Percentiles rank a stretch among this genome's conserved stretches.
These are phyloP conservation scores for Nicotiana paniculata DNA, from an alignment of 257 asterid species.

Conservation along the genomic window DNA sequence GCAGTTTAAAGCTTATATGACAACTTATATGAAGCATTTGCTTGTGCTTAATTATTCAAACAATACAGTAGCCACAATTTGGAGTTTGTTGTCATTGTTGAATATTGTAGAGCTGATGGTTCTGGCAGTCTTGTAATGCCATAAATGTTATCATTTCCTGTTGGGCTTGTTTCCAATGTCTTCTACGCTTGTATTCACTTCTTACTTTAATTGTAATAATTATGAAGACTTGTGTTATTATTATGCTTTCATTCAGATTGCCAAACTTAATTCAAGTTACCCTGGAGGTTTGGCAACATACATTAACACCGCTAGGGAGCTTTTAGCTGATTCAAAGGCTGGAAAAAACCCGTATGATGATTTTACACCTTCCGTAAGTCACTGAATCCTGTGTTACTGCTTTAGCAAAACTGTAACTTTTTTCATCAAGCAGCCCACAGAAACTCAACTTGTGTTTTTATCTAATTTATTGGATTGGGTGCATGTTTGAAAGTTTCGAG, in stretches of 20 bases:
- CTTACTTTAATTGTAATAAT: background rate
- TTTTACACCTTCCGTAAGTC: constrained; percentile 89
- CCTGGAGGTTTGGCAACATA: constrained; percentile 84
- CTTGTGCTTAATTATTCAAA: background rate
- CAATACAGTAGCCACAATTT: background rate
- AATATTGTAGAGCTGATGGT: background rate
- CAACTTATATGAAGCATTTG: background rate
- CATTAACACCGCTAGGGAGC: constrained; percentile 78
- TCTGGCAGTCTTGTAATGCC: background rate
- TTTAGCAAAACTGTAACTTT: background rate
- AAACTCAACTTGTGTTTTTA: background rate
- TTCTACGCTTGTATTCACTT: background rate
- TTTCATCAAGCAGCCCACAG: background rate
- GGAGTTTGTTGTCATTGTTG: background rate
- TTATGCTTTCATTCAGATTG: constrained; percentile 42
- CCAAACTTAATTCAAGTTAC: constrained; percentile 75
- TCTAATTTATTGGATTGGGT: background rate
- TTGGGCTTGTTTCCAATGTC: background rate
- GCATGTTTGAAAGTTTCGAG: background rate
- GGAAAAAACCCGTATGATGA: constrained; percentile 97
- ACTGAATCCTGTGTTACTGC: constrained; percentile 10
- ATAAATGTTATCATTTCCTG: background rate
- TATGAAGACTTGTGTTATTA: background rate
- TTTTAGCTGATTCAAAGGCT: constrained; percentile 90
- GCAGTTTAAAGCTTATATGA: background rate